Evolutionary conservation across 2,329 filamentous ascomycete species (phyloP).

Genomic region (Venturia effusa): DNA sequence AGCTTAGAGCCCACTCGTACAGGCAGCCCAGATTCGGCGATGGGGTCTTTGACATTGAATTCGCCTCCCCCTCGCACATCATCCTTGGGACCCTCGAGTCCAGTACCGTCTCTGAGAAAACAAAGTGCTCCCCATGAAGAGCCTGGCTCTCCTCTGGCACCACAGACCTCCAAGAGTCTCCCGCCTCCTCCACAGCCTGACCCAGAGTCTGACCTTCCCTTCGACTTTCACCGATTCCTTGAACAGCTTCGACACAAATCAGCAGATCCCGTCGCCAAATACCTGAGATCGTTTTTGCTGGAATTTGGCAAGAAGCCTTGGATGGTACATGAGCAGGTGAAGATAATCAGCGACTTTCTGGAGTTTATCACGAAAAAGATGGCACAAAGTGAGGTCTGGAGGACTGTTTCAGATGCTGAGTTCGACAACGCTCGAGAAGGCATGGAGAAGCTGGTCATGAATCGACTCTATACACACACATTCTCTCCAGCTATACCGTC

Average conservation of each 20-base stretch:
- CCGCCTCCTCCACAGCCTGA: conserved; percentile 43
- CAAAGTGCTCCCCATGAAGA: conserved; percentile 18
- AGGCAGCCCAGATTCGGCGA: conserved; percentile 21
- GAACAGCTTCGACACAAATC: conserved; percentile 94
- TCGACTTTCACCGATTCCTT: conserved; percentile 94
- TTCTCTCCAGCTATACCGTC: conserved; percentile 89
- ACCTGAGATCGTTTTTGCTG: conserved; percentile 82
- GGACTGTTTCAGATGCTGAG: conserved; percentile 87
- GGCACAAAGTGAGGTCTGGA: conserved; percentile 94
- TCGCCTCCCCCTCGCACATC: conserved; percentile 24
- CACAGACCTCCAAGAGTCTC: conserved; percentile 16
- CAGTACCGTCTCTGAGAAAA: conserved; percentile 18
- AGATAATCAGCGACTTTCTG: conserved; percentile 94
- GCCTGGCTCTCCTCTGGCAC: conserved; percentile 16
- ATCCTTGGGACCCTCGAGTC: conserved; percentile 22
- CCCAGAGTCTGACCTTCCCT: conserved; percentile 71
- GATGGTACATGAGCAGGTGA: conserved; percentile 99
- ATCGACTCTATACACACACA: conserved; percentile 85
- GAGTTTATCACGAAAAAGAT: conserved; percentile 98
- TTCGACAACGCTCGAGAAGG: conserved; percentile 97
- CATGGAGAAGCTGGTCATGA: conserved; percentile 99
- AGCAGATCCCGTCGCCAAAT: conserved; percentile 94
- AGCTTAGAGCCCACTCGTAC: conserved; percentile 64
- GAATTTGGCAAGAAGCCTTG: conserved; percentile 97
- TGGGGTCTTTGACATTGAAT: neutral